Evolutionary conservation across 2,329 filamentous ascomycete genomes (phyloP).

Genomic region (Graphilbum fragrans): DNA sequence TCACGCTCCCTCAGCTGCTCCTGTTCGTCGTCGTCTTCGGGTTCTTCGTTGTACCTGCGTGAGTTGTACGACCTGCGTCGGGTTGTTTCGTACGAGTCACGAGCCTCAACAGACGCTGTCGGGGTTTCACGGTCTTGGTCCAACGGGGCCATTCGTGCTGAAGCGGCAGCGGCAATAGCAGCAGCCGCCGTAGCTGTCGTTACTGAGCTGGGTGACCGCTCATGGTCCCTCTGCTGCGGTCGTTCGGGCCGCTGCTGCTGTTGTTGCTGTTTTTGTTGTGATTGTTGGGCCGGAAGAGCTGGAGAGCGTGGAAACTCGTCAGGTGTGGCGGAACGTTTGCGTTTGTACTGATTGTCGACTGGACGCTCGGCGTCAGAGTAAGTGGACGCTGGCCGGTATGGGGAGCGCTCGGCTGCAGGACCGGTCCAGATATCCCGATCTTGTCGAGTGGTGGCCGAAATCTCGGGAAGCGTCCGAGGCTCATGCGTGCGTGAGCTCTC

Average conservation of each 20-base stretch:
- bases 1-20: background rate
- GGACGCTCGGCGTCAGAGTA: constrained; percentile 34
- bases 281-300: background rate
- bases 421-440: constrained; percentile 29
- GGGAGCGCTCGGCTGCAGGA: constrained; percentile 26
- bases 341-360: constrained; percentile 42
- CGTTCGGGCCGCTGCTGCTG: background rate
- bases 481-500: constrained; percentile 10
- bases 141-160: background rate
- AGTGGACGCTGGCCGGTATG: constrained; percentile 22
- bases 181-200: constrained; percentile 4
- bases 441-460: constrained; percentile 14
- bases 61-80: background rate
- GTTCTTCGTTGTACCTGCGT: background rate
- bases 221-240: too few species aligned
- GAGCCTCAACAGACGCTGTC: constrained; percentile 2
- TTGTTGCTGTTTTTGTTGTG: constrained; percentile 18
- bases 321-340: constrained; percentile 57
- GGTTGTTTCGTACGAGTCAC: constrained; percentile 4
- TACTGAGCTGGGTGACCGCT: background rate
- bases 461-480: constrained; percentile 15
- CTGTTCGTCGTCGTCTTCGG: background rate
- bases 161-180: constrained; percentile 7
- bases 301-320: constrained; percentile 30
- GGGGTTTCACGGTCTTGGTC: constrained; percentile 2